These are phyloP conservation scores for Cytospora schulzeri DNA, from an alignment of 2,329 filamentous ascomycete genomes.

Conservation along the genomic window DNA sequence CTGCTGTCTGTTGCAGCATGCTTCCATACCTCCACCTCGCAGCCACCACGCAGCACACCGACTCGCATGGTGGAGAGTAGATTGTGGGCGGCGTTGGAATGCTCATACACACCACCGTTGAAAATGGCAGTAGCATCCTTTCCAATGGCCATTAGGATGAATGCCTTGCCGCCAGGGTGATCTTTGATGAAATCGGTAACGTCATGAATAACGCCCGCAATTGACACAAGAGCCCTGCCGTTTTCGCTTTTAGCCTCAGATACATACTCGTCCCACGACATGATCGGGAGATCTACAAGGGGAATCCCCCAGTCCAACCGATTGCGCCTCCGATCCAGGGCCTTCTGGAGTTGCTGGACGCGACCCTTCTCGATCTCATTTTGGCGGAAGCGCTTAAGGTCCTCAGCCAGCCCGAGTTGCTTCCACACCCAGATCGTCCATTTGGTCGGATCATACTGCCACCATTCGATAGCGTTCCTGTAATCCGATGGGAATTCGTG, in stretches of 20 bases:
- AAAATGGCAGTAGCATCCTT: slow-evolving; percentile 90
- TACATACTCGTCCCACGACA: slow-evolving; percentile 85
- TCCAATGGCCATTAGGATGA: slow-evolving; percentile 76
- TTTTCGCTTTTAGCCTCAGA: slow-evolving; percentile 69
- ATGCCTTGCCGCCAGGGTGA: slow-evolving; percentile 81
- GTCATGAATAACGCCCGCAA: slow-evolving; percentile 86
- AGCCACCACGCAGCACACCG: slow-evolving; percentile 81
- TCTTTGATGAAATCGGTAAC: slow-evolving; percentile 82
- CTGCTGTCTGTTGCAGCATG: background rate
- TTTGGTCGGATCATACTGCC: slow-evolving; percentile 90
- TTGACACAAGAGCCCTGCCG: slow-evolving; percentile 73
- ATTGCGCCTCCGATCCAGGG: slow-evolving; percentile 83
- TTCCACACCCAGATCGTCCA: slow-evolving; percentile 87
- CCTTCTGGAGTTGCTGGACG: slow-evolving; percentile 88
- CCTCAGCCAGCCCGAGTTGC: slow-evolving; percentile 79
- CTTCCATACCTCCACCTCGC: slow-evolving; percentile 93
- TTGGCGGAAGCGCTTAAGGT: slow-evolving; percentile 86
- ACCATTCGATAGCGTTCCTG: slow-evolving; percentile 89
- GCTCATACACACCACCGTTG: slow-evolving; percentile 87
- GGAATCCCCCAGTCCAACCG: slow-evolving; percentile 84
- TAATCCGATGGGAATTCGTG: slow-evolving; percentile 94
- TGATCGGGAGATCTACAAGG: slow-evolving; percentile 67
- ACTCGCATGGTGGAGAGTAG: slow-evolving; percentile 84
- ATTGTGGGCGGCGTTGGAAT: slow-evolving; percentile 89
- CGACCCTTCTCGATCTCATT: slow-evolving; percentile 94